These are phyloP conservation scores for Sanguinoderma infundibulare DNA, from an alignment of 1,284 basidiomycete genomes.

Conservation along the genomic window DNA sequence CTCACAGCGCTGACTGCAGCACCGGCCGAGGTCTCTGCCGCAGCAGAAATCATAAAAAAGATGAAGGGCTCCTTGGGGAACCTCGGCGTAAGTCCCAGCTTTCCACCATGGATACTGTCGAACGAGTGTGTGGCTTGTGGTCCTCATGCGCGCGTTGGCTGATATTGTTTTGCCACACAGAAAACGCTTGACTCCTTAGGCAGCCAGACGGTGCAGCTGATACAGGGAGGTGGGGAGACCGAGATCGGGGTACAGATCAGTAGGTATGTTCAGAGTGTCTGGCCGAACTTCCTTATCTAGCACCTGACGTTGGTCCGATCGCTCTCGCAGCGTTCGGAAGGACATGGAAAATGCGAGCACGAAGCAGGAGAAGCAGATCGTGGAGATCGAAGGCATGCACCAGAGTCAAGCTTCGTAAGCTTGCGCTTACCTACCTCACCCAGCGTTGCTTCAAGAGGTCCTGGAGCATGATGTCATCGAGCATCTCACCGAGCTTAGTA, in stretches of 20 bases:
- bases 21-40: constrained; percentile 28
- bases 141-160: neutral
- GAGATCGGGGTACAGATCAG: constrained; percentile 33
- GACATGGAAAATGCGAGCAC: constrained; percentile 47
- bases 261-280: constrained; percentile 23
- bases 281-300: too few relatives aligned
- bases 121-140: neutral
- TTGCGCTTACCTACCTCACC: neutral
- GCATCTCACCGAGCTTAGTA: constrained; percentile 49
- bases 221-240: constrained; percentile 36
- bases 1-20: constrained; percentile 10
- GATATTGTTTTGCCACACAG: constrained; percentile 27
- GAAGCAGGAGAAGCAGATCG: constrained; percentile 46
- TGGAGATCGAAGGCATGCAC: constrained; percentile 49
- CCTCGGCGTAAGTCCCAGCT: constrained; percentile 27
- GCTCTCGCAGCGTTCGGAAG: constrained; percentile 42
- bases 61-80: constrained; percentile 34
- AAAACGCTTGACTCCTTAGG: constrained; percentile 40
- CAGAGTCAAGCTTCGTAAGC: neutral
- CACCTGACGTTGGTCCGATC: neutral
- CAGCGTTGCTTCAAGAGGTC: constrained; percentile 51
- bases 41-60: constrained; percentile 30
- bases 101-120: neutral
- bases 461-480: constrained; percentile 48
- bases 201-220: constrained; percentile 38